phyloP scores from a whole-genome alignment of 768 basidiomycete species.

The Panus rudis region DNA sequence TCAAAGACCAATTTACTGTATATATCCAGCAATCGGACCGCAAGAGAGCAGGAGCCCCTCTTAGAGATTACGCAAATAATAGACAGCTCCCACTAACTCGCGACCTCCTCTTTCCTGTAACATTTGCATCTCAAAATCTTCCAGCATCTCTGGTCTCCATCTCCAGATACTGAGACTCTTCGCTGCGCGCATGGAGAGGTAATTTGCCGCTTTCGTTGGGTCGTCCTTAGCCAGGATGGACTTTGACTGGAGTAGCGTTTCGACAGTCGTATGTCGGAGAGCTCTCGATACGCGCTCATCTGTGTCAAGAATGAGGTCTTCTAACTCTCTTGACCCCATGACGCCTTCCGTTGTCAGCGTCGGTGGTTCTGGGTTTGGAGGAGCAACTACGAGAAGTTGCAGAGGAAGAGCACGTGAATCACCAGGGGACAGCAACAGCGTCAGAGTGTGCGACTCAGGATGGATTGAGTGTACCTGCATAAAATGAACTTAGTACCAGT shows the following conservation, averaged over 20 bases:
- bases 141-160: slow-evolving; percentile 30
- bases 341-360: slow-evolving; percentile 15
- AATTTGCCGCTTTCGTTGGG: no score
- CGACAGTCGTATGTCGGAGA: slow-evolving; percentile 26
- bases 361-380: slow-evolving; percentile 18
- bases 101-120: slow-evolving; percentile 32
- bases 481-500: not conserved
- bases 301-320: slow-evolving; percentile 42
- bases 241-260: not conserved
- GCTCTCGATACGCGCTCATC: slow-evolving; percentile 40
- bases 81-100: slow-evolving; percentile 42
- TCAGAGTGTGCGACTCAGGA: slow-evolving; percentile 33
- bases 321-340: slow-evolving; percentile 37
- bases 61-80: slow-evolving; percentile 38
- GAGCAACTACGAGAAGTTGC: slow-evolving; percentile 24
- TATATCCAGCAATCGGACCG: no score
- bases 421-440: slow-evolving; percentile 36
- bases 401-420: slow-evolving; percentile 30
- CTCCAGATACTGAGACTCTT: slow-evolving; percentile 51
- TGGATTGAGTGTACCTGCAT: slow-evolving; percentile 40
- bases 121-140: slow-evolving; percentile 9
- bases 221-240: not conserved
- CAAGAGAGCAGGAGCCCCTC: no score
- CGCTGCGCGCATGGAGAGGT: slow-evolving; percentile 38
- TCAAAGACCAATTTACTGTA: no score